Evolutionary conservation across 2,329 filamentous ascomycete genomes (phyloP).

Genomic region (Ascochyta clinopodiicola): DNA sequence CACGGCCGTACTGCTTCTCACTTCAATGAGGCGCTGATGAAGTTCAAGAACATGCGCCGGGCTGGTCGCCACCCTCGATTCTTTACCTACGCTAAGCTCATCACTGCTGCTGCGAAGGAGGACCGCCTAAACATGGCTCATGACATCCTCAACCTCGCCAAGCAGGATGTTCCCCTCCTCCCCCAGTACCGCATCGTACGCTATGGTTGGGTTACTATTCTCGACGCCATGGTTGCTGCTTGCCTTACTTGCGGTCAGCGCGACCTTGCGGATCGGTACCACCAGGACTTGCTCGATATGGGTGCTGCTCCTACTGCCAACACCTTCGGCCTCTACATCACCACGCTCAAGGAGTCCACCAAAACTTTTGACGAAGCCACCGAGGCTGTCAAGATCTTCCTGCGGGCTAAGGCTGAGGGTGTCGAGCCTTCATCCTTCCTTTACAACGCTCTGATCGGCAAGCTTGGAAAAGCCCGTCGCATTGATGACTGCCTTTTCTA

Average conservation of each 20-base stretch:
- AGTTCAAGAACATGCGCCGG: slow-evolving; percentile 92
- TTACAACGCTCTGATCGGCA: slow-evolving; percentile 97
- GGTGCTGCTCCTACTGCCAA: slow-evolving; percentile 93
- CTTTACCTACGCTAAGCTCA: slow-evolving; percentile 95
- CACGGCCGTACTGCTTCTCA: slow-evolving; percentile 75
- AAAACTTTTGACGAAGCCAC: slow-evolving; percentile 98
- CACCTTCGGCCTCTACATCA: slow-evolving; percentile 98
- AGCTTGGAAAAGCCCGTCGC: slow-evolving; percentile 94
- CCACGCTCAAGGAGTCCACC: slow-evolving; percentile 95
- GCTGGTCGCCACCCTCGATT: slow-evolving; percentile 91
- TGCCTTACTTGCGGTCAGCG: slow-evolving; percentile 85
- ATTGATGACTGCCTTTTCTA: slow-evolving; percentile 98
- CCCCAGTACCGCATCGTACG: slow-evolving; percentile 85
- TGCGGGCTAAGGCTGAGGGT: slow-evolving; percentile 88
- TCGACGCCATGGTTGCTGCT: slow-evolving; percentile 95
- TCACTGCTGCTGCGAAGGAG: slow-evolving; percentile 85
- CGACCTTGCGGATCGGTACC: slow-evolving; percentile 80
- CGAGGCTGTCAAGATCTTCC: slow-evolving; percentile 96
- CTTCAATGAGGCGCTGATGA: slow-evolving; percentile 79
- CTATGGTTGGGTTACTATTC: slow-evolving; percentile 94
- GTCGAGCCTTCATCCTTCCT: slow-evolving; percentile 96
- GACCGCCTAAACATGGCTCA: slow-evolving; percentile 81
- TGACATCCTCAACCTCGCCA: slow-evolving; percentile 88
- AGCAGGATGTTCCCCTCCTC: slow-evolving; percentile 83
- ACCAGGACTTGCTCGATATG: slow-evolving; percentile 89